Evolutionary conservation across 352 stramenopile species (phyloP), one percentile per base, ranked within the genome.

Genomic region (Globisporangium carolinianum): DNA sequence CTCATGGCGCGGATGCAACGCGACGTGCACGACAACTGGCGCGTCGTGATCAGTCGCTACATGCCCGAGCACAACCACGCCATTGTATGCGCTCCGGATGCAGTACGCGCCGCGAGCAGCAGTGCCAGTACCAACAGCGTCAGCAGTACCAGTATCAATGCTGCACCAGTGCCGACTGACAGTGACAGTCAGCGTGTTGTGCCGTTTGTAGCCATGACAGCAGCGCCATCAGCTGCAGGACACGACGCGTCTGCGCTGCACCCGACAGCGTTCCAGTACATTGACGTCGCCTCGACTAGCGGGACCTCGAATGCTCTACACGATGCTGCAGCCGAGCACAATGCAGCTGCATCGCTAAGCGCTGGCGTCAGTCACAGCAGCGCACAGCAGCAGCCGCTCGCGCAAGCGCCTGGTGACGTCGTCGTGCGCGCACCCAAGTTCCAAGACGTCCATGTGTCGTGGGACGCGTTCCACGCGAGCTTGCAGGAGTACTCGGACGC

Each of bases 11-110:
- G 81, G 3, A 63, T 89, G 45, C 76, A 91, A 59, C 73, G 81
- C 17, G 81, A 88, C 51, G 73, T 76, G 15, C 62, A 82, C 47
- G 69, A 75, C n/a, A 69, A 69, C 2, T 91, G 81, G 81, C 67
- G 73, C 12, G 71, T 91, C 8, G 69, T 85, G 10, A 83, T 89
- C 11, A 86, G 86, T 56, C 76, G 81, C 4, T 77, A 91, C 67
- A 68, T 88, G 0, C 36, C 73, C 11, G 65, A 77, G 45, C 81
- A 91, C 61, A 91, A 87, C 38, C 81, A 91, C 6, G 12, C 68
- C 76, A 39, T 61, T 18, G 53, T 48, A 18, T 12, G 11, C 15
- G 43, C 41, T 24, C 12, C 38, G 32, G 39, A n/a, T 32, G 10
- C 1, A 5, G 15, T 14, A 6, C 12, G 15, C 9, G 45, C 17